These are phyloP conservation scores for Exutisphaerella laricina DNA, from an alignment of 2,329 filamentous ascomycete species.

Conservation along the genomic window DNA sequence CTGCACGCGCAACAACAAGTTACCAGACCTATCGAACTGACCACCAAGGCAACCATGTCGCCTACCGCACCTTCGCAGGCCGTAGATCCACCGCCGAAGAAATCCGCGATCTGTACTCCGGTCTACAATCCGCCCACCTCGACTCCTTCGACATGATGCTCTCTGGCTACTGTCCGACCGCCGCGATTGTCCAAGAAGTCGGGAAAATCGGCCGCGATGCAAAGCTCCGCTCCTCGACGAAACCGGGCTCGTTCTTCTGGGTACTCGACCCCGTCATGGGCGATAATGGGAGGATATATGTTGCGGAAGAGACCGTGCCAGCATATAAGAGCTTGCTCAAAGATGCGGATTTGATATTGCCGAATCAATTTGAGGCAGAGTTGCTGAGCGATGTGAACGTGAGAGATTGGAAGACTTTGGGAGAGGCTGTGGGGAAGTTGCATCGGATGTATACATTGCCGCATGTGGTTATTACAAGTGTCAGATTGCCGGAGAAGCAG, in stretches of 20 bases:
- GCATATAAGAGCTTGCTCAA: conserved; percentile 76
- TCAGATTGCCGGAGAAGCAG: conserved; percentile 57
- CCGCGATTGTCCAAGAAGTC: conserved; percentile 74
- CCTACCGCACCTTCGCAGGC: conserved; percentile 83
- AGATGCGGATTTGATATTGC: conserved; percentile 84
- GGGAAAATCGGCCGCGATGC: conserved; percentile 79
- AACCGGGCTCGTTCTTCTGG: conserved; percentile 85
- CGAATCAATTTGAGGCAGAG: conserved; percentile 98
- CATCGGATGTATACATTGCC: conserved; percentile 70
- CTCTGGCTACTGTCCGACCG: conserved; percentile 88
- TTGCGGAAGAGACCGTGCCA: conserved; percentile 83
- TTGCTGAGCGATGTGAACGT: conserved; percentile 82
- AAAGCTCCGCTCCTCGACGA: conserved; percentile 56
- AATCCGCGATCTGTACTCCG: conserved; percentile 76
- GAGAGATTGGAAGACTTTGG: conserved; percentile 65
- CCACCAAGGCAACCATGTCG: conserved; percentile 79
- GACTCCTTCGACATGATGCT: conserved; percentile 92
- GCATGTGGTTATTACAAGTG: conserved; percentile 88
- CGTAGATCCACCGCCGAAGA: conserved; percentile 75
- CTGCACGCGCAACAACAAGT: conserved; percentile 13
- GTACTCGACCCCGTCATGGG: conserved; percentile 98
- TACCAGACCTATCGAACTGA: neutral
- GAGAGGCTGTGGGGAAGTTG: conserved; percentile 66
- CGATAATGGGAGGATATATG: conserved; percentile 86
- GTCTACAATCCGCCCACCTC: conserved; percentile 75